These are phyloP conservation scores for Blastocladiella emersonii DNA, from an alignment of 371 early-diverging fungal genomes.

Conservation along the genomic window DNA sequence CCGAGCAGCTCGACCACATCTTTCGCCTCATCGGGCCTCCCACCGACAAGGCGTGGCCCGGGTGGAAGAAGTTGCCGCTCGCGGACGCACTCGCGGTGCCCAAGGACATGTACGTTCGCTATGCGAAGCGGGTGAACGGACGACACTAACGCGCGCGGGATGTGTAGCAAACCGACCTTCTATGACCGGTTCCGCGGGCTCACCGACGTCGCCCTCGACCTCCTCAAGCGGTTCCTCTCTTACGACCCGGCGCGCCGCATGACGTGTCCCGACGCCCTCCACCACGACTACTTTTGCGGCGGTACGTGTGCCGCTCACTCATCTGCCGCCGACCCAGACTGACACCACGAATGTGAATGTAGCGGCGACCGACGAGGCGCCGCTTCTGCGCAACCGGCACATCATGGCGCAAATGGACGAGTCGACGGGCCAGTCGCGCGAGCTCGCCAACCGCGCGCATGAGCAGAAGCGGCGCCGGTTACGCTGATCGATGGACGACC, in stretches of 20 bases:
- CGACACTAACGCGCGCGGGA: neutral
- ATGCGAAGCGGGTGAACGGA: neutral
- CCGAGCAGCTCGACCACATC: constrained; percentile 56
- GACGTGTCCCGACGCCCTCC: constrained; percentile 36
- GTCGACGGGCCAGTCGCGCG: too few species aligned
- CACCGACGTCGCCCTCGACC: constrained; percentile 42
- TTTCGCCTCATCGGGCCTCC: constrained; percentile 65
- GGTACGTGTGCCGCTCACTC: neutral
- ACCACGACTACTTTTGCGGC: constrained; percentile 35
- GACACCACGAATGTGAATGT: too few species aligned
- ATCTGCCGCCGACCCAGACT: too few species aligned
- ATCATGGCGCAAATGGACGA: too few species aligned
- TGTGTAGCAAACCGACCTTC: constrained; percentile 35
- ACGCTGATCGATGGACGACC: too few species aligned
- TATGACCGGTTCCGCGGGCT: constrained; percentile 41
- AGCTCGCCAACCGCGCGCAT: too few species aligned
- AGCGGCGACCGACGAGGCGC: too few species aligned
- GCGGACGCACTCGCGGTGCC: constrained; percentile 31
- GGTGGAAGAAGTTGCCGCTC: constrained; percentile 45
- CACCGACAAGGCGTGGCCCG: constrained; percentile 65
- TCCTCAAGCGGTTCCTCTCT: constrained; percentile 60
- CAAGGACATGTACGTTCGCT: constrained; percentile 28
- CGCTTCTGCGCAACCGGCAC: too few species aligned
- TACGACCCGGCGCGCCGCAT: constrained; percentile 43
- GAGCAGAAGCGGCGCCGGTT: too few species aligned